Evolutionary conservation across 1,284 basidiomycete species (phyloP).

Genomic region (Rhodotorula sp.): DNA sequence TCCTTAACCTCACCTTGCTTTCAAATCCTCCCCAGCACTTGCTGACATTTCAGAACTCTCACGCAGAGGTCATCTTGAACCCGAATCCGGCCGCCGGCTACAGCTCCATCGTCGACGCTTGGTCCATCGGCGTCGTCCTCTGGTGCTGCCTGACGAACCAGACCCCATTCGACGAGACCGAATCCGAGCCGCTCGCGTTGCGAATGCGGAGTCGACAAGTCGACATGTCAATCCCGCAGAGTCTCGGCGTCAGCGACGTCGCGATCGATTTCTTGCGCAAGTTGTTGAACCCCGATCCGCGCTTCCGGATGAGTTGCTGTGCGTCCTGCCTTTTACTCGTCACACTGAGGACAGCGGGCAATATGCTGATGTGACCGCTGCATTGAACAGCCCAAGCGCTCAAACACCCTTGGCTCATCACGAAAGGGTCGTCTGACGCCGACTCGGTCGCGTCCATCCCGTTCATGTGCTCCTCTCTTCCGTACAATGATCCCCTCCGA

Average conservation of each 20-base stretch:
- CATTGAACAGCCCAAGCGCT: slow-evolving; percentile 54
- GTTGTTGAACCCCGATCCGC: slow-evolving; percentile 59
- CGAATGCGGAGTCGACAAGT: slow-evolving; percentile 39
- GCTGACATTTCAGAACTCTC: not conserved
- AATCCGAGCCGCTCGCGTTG: slow-evolving; percentile 53
- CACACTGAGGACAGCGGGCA: not conserved
- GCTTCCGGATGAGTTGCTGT: slow-evolving; percentile 59
- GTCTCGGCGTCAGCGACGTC: slow-evolving; percentile 48
- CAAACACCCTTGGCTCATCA: slow-evolving; percentile 65
- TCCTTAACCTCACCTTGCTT: not conserved
- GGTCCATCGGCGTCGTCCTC: slow-evolving; percentile 88
- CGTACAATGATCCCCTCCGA: slow-evolving; percentile 12
- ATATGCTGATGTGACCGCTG: not conserved
- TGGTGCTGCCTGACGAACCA: slow-evolving; percentile 74
- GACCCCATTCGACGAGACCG: slow-evolving; percentile 67
- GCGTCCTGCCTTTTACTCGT: slow-evolving; percentile 5
- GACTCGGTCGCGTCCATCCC: not conserved
- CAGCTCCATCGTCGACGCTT: slow-evolving; percentile 79
- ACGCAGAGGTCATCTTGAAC: slow-evolving; percentile 71
- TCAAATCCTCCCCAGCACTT: not conserved
- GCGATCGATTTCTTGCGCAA: slow-evolving; percentile 56
- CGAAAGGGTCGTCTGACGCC: slow-evolving; percentile 1
- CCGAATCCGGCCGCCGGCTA: slow-evolving; percentile 65
- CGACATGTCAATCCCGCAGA: slow-evolving; percentile 31
- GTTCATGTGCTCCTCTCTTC: slow-evolving; percentile 15